Evolutionary conservation across 306 rosid genomes (phyloP), one percentile per base, ranked within the genome.

Genomic region (Prunus fruticosa): DNA sequence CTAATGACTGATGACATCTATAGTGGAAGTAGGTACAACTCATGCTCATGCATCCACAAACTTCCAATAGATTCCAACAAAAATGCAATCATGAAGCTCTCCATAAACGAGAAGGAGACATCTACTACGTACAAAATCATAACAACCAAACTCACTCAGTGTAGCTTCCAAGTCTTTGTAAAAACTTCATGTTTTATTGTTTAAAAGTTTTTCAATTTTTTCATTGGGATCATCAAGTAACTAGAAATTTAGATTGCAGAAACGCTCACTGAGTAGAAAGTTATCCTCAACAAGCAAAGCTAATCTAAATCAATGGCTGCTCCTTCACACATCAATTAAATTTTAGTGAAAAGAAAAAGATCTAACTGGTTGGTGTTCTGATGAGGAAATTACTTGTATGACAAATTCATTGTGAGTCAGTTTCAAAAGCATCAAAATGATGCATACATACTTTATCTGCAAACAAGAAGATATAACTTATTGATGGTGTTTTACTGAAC

Each of bases 21-120:
- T 11, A 71, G 71, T 4, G 25, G 56, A 25, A 64, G 77, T 64
- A 18, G 67, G 64, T 27, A 25, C 1, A 79, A 52, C 30, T 25
- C 54, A n/a, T n/a, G n/a, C n/a, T n/a, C n/a, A 53, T 41, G 56
- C 30, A 64, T 10, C n/a, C 78, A 64, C 71, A 61, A 64, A 53
- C 25, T 72, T 66, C 57, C 47, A 64, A 76, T 32, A 70, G 54
- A 71, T 15, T 46, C 11, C 47, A 41, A 30, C 74, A 56, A 76
- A 15, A 46, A 45, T 14, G 67, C n/a, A 10, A 68, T 51, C 66
- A 30, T 60, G 12, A 23, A 68, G 76, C 32, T 79, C 30, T 28
- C 65, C 57, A 34, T 38, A 72, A 56, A 20, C 76, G 43, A 8
- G 23, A 43, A 57, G 5, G 64, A 60, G 22, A 73, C 77, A 73